phyloP scores from a whole-genome alignment of 805 yeast species.

The Candida pseudoglaebosa region DNA sequence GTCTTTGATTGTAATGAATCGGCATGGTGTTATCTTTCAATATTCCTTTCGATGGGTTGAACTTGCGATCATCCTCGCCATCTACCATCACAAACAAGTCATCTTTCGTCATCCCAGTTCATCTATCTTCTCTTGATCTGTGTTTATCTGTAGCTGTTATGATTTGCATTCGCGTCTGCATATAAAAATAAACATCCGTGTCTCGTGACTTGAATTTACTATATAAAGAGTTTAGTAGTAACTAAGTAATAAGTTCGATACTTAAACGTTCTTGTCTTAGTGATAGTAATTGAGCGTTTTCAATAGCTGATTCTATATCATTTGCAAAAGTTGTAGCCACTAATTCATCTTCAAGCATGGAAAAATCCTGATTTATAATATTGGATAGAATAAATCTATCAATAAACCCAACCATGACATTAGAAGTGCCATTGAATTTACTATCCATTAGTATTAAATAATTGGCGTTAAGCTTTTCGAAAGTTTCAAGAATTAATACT shows the following conservation, averaged over 20 bases:
- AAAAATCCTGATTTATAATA: slow-evolving; percentile 26
- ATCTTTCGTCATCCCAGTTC: neutral
- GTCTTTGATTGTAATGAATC: slow-evolving; percentile 28
- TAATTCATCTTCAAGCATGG: slow-evolving; percentile 14
- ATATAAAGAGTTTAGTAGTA: neutral
- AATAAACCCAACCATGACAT: slow-evolving; percentile 31
- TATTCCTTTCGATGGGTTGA: slow-evolving; percentile 15
- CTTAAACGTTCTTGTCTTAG: slow-evolving; percentile 20
- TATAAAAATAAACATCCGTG: neutral
- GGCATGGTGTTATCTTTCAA: slow-evolving; percentile 23
- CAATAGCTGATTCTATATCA: slow-evolving; percentile 16
- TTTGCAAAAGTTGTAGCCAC: slow-evolving; percentile 6
- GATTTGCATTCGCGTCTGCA: neutral
- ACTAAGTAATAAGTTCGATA: slow-evolving; percentile 27
- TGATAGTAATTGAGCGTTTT: slow-evolving; percentile 5
- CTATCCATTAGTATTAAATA: slow-evolving; percentile 25
- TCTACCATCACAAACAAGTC: slow-evolving; percentile 3
- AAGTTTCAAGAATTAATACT: slow-evolving; percentile 30
- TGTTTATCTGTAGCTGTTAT: neutral
- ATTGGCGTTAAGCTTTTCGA: slow-evolving; percentile 37
- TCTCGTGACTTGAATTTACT: slow-evolving; percentile 4
- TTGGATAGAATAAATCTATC: slow-evolving; percentile 34
- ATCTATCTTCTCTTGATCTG: neutral
- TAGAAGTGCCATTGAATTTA: slow-evolving; percentile 6
- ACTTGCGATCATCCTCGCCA: slow-evolving; percentile 1